Percentiles rank a stretch among this genome's conserved stretches.
Conservation (phyloP, 495 filamentous ascomycete species). For the Penicillium egyptiacum region DNA sequence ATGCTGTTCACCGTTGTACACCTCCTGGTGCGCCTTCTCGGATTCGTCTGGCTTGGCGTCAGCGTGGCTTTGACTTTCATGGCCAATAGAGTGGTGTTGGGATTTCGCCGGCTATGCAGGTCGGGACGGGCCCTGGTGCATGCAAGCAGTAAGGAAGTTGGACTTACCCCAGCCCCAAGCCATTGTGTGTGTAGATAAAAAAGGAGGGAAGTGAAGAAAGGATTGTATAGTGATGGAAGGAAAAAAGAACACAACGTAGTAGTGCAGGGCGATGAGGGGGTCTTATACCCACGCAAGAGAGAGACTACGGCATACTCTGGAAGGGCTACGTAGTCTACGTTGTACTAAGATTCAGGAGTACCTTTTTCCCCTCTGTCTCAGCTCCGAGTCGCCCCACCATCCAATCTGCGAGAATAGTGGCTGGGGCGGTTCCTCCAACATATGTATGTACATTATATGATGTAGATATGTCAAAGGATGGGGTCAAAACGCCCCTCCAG, state of each 20-base stretch:
- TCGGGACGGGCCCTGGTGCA: slow-evolving; percentile 8
- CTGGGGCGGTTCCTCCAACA: slow-evolving; percentile 6
- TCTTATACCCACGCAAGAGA: slow-evolving; percentile 24
- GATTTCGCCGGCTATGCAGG: slow-evolving; percentile 11
- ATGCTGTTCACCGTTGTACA: slow-evolving; percentile 52
- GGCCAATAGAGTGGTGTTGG: neutral
- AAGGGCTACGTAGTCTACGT: slow-evolving; percentile 19
- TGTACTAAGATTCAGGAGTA: slow-evolving; percentile 6
- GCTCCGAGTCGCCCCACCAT: slow-evolving; percentile 19
- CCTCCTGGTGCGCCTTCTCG: slow-evolving; percentile 57
- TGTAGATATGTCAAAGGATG: slow-evolving; percentile 4
- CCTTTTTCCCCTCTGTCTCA: slow-evolving; percentile 21
- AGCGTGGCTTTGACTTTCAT: slow-evolving; percentile 5
- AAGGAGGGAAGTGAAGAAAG: slow-evolving; percentile 7
- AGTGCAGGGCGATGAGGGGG: slow-evolving; percentile 7
- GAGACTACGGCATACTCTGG: slow-evolving; percentile 19
- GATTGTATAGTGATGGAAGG: slow-evolving; percentile 10
- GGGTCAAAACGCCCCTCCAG: slow-evolving; percentile 12
- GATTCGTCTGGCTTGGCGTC: slow-evolving; percentile 38
- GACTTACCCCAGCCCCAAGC: slow-evolving; percentile 42
- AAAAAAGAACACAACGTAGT: neutral
- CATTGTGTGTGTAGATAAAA: slow-evolving; percentile 28
- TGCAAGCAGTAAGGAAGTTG: neutral
- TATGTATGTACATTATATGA: slow-evolving; percentile 8
- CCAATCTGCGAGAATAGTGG: slow-evolving; percentile 15